Base-by-base conservation (phyloP, 495 filamentous ascomycete genomes). In the Niebla homalea region DNA sequence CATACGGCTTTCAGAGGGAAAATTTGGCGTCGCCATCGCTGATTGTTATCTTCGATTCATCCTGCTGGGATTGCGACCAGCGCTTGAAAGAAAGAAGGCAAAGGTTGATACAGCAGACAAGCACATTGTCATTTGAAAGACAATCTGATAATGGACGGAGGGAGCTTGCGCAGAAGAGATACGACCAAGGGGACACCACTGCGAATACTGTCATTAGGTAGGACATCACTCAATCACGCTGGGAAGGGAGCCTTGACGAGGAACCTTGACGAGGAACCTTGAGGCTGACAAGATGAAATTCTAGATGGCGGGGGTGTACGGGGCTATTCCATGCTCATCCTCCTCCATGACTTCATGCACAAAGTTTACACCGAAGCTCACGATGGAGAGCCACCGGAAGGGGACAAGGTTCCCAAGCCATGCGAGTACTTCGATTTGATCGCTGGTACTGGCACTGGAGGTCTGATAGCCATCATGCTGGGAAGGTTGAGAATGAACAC, bases 391-490 rank as follows among this genome's bases (percentile, higher is more conserved):
- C 85, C 89, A 15, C 88, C 89, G 45, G 79, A 80, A 48, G 79
- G 85, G 60, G 78, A 87, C 56, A 80, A 96, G 58, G 90, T 97
- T 35, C 92, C 93, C 22, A 95, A 94, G 58, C 92, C 92, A 53
- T 94, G 88, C 79, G 93, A 98, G 54, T 87, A 97, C 64, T 98
- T 98, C 69, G 92, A 98, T 67, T 73, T 98, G 49, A 98, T 98
- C 54, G 82, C 81, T 50, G 92, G 92, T 32, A 95, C 88, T 37
- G 90, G 90, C 48, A 98, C 92, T 1, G 92, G 92, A 57, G 92
- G 92, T 3, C 68, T 98, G 48, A 95, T 98, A 54, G 93, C 92
- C 18, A 75, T 98, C 54, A 97, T 98, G 93, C 74, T 98, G 20
- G 92, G 92, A 10, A 78, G 92, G 37, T 68, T 98, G 58, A 83